These are phyloP conservation scores for Venturiaceae sp. DNA, from an alignment of 2,329 filamentous ascomycete genomes.

Conservation along the genomic window DNA sequence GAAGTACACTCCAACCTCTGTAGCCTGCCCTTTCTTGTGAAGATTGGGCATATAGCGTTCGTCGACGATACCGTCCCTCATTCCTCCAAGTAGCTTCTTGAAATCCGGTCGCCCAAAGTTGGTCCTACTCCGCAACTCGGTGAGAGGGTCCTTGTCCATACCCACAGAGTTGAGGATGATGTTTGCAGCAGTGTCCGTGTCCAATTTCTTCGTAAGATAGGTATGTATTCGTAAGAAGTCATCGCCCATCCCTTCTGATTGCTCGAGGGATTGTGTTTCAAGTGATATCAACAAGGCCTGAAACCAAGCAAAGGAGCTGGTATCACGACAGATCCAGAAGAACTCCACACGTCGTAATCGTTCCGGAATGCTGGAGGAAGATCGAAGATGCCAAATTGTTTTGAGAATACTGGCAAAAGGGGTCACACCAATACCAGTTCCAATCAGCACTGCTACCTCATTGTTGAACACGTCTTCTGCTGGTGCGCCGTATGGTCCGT, in stretches of 20 bases:
- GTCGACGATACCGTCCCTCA: conserved; percentile 81
- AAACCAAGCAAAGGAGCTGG: conserved; percentile 96
- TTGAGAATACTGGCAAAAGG: conserved; percentile 85
- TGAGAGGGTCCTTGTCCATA: conserved; percentile 77
- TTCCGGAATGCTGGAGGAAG: conserved; percentile 63
- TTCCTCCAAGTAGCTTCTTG: conserved; percentile 63
- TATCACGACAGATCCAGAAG: conserved; percentile 97
- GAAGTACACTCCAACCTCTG: conserved; percentile 94
- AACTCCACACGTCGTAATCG: conserved; percentile 94
- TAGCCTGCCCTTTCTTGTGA: conserved; percentile 41
- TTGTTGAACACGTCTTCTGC: conserved; percentile 96
- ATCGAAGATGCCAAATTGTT: conserved; percentile 95
- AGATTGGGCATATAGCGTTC: conserved; percentile 77
- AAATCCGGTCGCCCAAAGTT: conserved; percentile 96
- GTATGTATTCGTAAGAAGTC: conserved; percentile 96
- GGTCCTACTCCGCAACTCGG: conserved; percentile 79
- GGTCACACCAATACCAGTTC: conserved; percentile 79
- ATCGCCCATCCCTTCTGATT: conserved; percentile 48
- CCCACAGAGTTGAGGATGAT: conserved; percentile 96
- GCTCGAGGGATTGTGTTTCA: conserved; percentile 64
- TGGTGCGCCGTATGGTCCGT: conserved; percentile 92
- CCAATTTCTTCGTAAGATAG: conserved; percentile 88
- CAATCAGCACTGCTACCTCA: conserved; percentile 77
- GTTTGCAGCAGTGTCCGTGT: conserved; percentile 87
- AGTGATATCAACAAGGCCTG: conserved; percentile 86